Conservation (phyloP, 495 filamentous ascomycete genomes). For the Lophiostoma macrostomum region DNA sequence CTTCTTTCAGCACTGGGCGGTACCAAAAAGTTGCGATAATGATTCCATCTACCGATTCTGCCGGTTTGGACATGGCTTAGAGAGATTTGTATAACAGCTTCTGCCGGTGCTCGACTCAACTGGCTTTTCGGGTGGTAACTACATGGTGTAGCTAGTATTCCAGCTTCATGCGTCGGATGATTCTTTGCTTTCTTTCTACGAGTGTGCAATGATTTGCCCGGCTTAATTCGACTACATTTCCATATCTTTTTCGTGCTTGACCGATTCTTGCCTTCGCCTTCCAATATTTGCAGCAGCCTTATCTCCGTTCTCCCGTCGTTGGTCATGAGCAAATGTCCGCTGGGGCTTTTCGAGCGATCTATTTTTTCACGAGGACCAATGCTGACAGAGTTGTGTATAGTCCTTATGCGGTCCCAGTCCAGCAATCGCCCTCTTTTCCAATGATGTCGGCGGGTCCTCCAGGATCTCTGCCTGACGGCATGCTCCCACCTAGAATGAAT, state of each 20-base stretch:
- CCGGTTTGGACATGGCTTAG: conserved; percentile 19
- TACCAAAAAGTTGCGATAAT: conserved; percentile 34
- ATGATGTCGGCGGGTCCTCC: conserved; percentile 45
- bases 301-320: conserved; percentile 18
- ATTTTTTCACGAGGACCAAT: background rate
- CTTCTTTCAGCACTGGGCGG: conserved; percentile 27
- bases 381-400: conserved; percentile 40
- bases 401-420: conserved; percentile 50
- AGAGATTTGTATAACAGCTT: conserved; percentile 33
- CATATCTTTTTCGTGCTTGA: conserved; percentile 25
- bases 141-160: conserved; percentile 32
- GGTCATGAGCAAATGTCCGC: background rate
- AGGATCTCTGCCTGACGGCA: conserved; percentile 44
- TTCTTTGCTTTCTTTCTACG: conserved; percentile 25
- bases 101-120: conserved; percentile 14
- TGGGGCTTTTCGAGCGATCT: background rate
- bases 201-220: conserved; percentile 23
- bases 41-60: conserved; percentile 20
- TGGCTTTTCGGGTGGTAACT: conserved; percentile 19
- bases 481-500: conserved; percentile 47
- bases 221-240: conserved; percentile 27
- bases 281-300: conserved; percentile 30
- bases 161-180: conserved; percentile 6
- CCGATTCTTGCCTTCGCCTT: conserved; percentile 25
- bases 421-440: conserved; percentile 44